phyloP scores from a whole-genome alignment of 208 protist species.

The Porcisia deanei region DNA sequence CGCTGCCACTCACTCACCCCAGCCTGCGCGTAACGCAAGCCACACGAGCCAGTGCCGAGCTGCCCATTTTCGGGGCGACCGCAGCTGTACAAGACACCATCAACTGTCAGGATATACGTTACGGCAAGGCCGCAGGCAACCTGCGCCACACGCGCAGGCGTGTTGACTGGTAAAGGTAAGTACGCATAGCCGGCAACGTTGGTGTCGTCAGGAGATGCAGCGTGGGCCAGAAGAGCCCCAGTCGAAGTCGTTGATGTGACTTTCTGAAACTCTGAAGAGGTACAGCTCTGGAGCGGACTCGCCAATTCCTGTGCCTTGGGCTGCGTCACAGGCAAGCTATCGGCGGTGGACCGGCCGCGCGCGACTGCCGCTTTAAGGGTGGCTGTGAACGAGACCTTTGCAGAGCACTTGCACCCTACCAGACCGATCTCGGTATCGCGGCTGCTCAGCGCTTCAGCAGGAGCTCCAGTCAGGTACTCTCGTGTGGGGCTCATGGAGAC shows the following conservation, averaged over 20 bases:
- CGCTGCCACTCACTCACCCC: conserved; percentile 27
- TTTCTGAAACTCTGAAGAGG: not conserved
- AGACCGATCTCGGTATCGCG: not conserved
- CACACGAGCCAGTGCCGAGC: conserved; percentile 41
- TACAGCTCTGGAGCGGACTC: not conserved
- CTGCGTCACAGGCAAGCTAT: not conserved
- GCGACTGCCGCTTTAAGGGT: not conserved
- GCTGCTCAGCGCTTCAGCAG: not conserved
- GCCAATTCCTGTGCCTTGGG: not conserved
- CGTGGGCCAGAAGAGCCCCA: not conserved
- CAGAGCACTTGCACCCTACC: not conserved
- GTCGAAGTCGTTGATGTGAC: not conserved
- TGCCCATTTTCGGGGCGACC: conserved; percentile 59
- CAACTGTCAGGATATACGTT: conserved; percentile 54
- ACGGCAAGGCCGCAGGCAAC: conserved; percentile 71
- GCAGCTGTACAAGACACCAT: conserved; percentile 73
- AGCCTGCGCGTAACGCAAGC: conserved; percentile 15
- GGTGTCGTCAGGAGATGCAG: not conserved
- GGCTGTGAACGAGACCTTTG: not conserved
- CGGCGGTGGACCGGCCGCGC: not conserved
- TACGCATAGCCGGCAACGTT: conserved; percentile 12
- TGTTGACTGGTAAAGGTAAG: conserved; percentile 31
- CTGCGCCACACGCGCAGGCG: conserved; percentile 34
- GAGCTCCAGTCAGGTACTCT: not conserved
- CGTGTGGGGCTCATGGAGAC: too few relatives aligned